Evolutionary conservation across 805 yeast genomes (phyloP).

Genomic region (Lachancea kluyveri): DNA sequence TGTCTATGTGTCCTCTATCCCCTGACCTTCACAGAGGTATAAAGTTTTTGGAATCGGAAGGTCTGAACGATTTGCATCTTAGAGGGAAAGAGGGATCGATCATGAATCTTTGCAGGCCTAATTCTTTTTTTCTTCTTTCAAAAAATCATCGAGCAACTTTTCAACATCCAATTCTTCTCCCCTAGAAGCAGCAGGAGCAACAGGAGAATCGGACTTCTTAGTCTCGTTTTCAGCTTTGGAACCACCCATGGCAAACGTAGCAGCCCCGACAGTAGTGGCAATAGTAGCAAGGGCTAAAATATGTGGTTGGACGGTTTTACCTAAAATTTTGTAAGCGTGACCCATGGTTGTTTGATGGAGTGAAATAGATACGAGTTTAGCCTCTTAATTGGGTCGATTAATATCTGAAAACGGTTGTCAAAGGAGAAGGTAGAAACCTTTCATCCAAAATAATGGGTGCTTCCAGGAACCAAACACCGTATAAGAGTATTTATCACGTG

Average conservation of each 20-base stretch:
- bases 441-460: too few species aligned
- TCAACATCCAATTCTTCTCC: conserved; percentile 22
- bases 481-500: too few species aligned
- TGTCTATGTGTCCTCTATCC: too few species aligned
- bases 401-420: too few species aligned
- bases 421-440: too few species aligned
- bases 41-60: too few species aligned
- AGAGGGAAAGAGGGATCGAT: too few species aligned
- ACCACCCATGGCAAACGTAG: conserved; percentile 11
- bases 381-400: too few species aligned
- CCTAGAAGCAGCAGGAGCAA: conserved; percentile 3
- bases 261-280: conserved; percentile 16
- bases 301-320: conserved; percentile 79
- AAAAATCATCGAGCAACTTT: conserved; percentile 19
- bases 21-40: too few species aligned
- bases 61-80: too few species aligned
- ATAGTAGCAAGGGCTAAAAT: conserved; percentile 73
- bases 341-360: conserved; percentile 5
- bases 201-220: conserved; percentile 1
- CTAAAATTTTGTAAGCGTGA: conserved; percentile 73
- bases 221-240: conserved; percentile 5
- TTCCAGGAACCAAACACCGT: too few species aligned
- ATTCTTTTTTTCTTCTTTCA: conserved; percentile 18
- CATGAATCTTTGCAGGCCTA: too few species aligned
- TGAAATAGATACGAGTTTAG: background rate